Conservation (phyloP, 2,329 filamentous ascomycete species). For the Talaromyces sp. region DNA sequence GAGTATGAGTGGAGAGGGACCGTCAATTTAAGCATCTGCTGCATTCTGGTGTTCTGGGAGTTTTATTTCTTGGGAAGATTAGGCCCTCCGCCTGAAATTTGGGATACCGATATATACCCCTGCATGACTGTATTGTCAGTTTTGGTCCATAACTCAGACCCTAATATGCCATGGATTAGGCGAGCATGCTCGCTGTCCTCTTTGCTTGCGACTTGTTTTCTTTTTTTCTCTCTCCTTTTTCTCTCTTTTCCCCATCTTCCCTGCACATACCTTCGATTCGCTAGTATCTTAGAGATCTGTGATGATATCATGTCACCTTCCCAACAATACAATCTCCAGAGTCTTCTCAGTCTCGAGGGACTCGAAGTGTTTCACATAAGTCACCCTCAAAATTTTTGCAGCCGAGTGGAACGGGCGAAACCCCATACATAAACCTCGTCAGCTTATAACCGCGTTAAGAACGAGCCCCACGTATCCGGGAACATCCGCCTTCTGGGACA, state of each 20-base stretch:
- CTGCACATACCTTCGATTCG: conserved; percentile 1
- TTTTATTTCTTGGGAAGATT: background rate
- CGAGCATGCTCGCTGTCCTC: background rate
- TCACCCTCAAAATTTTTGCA: background rate
- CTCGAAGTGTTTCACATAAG: background rate
- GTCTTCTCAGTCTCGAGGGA: background rate
- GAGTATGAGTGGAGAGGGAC: conserved; percentile 25
- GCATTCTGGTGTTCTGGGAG: background rate
- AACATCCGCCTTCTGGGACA: background rate
- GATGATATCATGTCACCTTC: background rate
- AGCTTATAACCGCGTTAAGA: background rate
- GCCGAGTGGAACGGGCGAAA: background rate
- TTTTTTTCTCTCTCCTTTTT: background rate
- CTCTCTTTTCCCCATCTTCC: too few relatives aligned
- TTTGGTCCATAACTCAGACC: background rate
- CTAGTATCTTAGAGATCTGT: conserved; percentile 1
- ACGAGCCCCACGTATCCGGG: background rate
- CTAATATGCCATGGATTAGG: background rate
- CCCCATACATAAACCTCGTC: background rate
- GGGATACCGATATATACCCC: background rate
- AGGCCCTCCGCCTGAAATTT: background rate
- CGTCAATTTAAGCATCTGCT: conserved; percentile 2
- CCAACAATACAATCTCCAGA: background rate
- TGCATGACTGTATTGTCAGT: background rate
- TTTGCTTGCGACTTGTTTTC: background rate